Base-by-base conservation (phyloP, 2,329 filamentous ascomycete genomes). In the Beauveria rudraprayagi region DNA sequence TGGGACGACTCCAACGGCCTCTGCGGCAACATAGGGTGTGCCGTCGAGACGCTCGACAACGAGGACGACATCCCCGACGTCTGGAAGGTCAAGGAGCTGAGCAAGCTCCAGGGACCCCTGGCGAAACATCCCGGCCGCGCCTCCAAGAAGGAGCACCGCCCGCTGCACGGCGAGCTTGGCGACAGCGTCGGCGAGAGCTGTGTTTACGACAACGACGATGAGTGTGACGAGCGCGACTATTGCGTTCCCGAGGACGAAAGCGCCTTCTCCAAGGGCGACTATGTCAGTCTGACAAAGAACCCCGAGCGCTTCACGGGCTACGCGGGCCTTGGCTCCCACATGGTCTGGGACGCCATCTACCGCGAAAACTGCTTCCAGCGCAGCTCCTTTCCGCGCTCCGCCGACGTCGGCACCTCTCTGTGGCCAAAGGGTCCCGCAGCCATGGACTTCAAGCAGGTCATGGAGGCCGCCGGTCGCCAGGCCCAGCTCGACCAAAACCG, bases 261-360 rank as follows among this genome's bases (percentile, higher is more conserved):
- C 69, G 86, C 89, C 7, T 82, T 82, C 55, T 89, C 84, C 10
- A 96, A 96, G 74, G 94, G 94, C 46, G 94, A 97, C 79, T 99
- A 99, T 72, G 94, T 99, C 68, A 96, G 91, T 75, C 80, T 99
- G 66, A 80, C 95, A 55, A 89, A 91, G 72, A 99, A 99, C 70
- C 93, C 93, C 1, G 93, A 99, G 72, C 84, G 92, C 62, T 99
- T 96, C 75, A 99, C 94, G 0, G 94, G 94, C 54, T 99, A 97
- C 71, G 83, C 88, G 8, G 94, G 94, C 59, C 83, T 88, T 62
- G 89, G 92, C 19, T 85, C 93, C 46, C 85, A 88, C 70, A 91
- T 95, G 76, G 91, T 99, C 17, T 99, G 94, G 94, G 89, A 96
- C 71, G 90, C 94, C 61, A 92, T 99, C 63, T 99, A 99, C 76